Evolutionary conservation across 2,329 filamentous ascomycete genomes (phyloP), one percentile per base, ranked within the genome.

Genomic region (Aspergillus brasiliensis): DNA sequence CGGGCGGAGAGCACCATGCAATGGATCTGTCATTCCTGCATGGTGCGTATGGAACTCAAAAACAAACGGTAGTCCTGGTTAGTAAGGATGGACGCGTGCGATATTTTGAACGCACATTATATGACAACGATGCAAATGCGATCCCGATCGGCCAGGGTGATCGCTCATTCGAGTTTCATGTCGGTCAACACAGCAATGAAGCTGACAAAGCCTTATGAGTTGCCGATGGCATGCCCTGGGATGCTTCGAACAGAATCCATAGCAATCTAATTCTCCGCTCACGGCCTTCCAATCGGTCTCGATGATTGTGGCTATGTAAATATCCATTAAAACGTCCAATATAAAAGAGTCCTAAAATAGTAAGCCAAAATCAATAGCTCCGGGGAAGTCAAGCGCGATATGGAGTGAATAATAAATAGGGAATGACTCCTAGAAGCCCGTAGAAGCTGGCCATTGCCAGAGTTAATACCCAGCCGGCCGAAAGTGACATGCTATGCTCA

Each of bases 101-200:
- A n/a, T 89, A 85, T 66, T 78, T 88, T 34, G 87, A 89, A 71
- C 77, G 86, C 58, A 88, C 86, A 17, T 70, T 89, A 19, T 87
- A 81, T 67, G 84, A 87, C 66, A 74, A 79, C 11, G 71, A 83
- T 48, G 84, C 81, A 3, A 76, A 77, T 37, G 74, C 80, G 2
- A 73, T 85, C 10, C 74, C 77, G 2, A 69, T 73, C 19, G 80
- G 78, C 1, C 67, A 82, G 58, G 79, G 81, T 1, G 84, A 87
- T 66, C 68, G 73, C 58, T 67, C 65, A n/a, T 77, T 74, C 63
- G 75, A 77, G 34, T 77, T 77, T 62, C 44, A 59, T 27, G 56
- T 62, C 27, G 15, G 46, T 17, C 57, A 47, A 49, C 49, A 56
- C 58, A 34, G 23, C 21, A 21, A 48, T 5, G 8, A 28, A 28